Conservation (phyloP, 495 filamentous ascomycete genomes). For the Penicillium mononematosum region DNA sequence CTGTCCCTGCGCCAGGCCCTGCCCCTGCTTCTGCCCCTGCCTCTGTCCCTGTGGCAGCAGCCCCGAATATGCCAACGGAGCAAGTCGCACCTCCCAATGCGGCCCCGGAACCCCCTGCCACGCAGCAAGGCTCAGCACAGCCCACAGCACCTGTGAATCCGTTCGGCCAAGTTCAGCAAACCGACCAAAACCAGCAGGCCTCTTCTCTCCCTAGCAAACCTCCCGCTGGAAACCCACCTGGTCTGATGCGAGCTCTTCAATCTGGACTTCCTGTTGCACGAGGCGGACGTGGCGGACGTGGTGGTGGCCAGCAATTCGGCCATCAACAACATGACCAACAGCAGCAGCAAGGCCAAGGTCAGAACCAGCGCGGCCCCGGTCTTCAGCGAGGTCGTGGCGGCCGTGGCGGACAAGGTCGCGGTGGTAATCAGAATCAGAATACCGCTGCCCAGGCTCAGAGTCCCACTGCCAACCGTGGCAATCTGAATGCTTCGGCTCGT, state of each 20-base stretch:
- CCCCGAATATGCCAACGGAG: background rate
- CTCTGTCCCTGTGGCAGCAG: background rate
- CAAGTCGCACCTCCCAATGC: slow-evolving; percentile 6
- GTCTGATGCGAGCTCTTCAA: slow-evolving; percentile 42
- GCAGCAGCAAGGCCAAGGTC: slow-evolving; percentile 19
- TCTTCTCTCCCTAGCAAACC: slow-evolving; percentile 39
- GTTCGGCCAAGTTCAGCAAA: slow-evolving; percentile 34
- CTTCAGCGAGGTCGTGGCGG: slow-evolving; percentile 49
- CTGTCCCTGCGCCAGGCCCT: background rate
- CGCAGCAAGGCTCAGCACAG: slow-evolving; percentile 17
- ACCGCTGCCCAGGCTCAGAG: slow-evolving; percentile 25
- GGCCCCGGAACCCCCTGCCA: slow-evolving; percentile 19
- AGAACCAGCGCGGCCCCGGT: slow-evolving; percentile 40
- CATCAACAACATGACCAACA: slow-evolving; percentile 28
- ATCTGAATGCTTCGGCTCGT: slow-evolving; percentile 52
- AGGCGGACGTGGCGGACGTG: slow-evolving; percentile 36
- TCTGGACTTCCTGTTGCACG: slow-evolving; percentile 52
- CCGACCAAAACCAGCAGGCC: slow-evolving; percentile 32
- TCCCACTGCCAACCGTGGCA: slow-evolving; percentile 39
- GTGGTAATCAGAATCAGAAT: slow-evolving; percentile 38
- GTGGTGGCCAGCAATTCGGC: slow-evolving; percentile 34
- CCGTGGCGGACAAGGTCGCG: slow-evolving; percentile 46
- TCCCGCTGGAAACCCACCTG: slow-evolving; percentile 36
- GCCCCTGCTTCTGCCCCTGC: background rate
- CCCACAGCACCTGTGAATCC: slow-evolving; percentile 26